Base-by-base conservation (phyloP, 345 rosid species). In the thale cress (Arabidopsis thaliana) region DNA sequence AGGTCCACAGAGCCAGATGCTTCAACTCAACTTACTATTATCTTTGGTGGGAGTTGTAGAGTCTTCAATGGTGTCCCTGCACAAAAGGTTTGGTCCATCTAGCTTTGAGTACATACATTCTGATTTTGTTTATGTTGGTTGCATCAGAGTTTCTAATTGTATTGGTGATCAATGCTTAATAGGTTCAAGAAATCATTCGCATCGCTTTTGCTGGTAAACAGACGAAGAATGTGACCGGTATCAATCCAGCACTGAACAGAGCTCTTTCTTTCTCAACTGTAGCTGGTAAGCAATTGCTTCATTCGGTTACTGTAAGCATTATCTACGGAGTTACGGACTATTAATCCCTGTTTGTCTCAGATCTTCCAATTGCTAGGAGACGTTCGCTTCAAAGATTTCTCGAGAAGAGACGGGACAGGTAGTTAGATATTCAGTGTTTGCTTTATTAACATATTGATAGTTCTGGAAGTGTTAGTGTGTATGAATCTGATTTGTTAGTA, bases 331-430 rank as follows among this genome's bases (percentile, higher is more conserved):
- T 37, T 37, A 37, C 8, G 6, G 6, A 4, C 8, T 37, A 6
- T 6, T 2, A 37, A 37, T 37, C 8, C 40, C 1, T 78, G 46
- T 45, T 28, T 72, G 42, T 50, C 66, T 62, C 85, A 90, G 96
- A 87, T 62, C 79, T 93, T 33, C 98, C 98, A 45, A 82, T 89
- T 38, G 85, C 95, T 16, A 86, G 98, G 85, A 90, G 90, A 46
- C 89, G 86, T 49, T 93, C 98, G 37, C 91, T 93, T 72, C 98
- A 88, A 79, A 82, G 87, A n/a, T 93, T 93, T 77, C 85, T 93
- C 45, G 91, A 93, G 84, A 93, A 93, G 79, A 85, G 96, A 16
- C 81, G 42, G 10, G 40, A 37, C 40, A 37, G 40, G 40, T 37
- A 37, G 1, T 9, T 10, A 37, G 7, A 28, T 28, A 28, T 28